Evolutionary conservation across 257 asterid genomes (phyloP).

Genomic region (Solanum tarapatanum): DNA sequence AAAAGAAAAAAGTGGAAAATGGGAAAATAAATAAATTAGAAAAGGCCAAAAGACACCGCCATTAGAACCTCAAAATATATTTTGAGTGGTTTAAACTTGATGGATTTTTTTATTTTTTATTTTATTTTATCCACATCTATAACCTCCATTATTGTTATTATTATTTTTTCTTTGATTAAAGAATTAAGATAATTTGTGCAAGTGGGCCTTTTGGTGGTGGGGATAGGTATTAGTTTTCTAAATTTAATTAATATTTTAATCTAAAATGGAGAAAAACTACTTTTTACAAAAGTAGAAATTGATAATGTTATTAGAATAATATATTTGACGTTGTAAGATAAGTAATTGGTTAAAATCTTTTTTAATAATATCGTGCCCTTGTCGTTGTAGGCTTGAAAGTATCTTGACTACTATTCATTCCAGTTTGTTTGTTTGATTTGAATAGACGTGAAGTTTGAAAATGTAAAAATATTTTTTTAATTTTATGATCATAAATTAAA

Average conservation of each 20-base stretch:
- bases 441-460: neutral
- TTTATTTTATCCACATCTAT: slow-evolving; percentile 6
- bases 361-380: neutral
- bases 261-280: neutral
- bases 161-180: neutral
- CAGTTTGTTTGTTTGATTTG: rapidly evolving
- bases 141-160: neutral
- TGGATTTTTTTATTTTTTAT: neutral
- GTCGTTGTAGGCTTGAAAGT: neutral
- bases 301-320: neutral
- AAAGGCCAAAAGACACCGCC: slow-evolving; percentile 11
- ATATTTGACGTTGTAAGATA: neutral
- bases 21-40: neutral
- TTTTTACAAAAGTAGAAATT: neutral
- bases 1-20: neutral
- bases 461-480: rapidly evolving
- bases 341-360: neutral
- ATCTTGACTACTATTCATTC: neutral
- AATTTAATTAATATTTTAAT: neutral
- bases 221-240: neutral
- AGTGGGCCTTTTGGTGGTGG: neutral
- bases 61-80: neutral
- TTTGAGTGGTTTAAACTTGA: slow-evolving; percentile 4
- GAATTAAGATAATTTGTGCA: neutral
- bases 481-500: neutral